A percentile compares a stretch with the other conserved stretches of the same genome.
These are phyloP conservation scores for Neonectria ditissima DNA, from an alignment of 2,329 filamentous ascomycete genomes.

Conservation along the genomic window DNA sequence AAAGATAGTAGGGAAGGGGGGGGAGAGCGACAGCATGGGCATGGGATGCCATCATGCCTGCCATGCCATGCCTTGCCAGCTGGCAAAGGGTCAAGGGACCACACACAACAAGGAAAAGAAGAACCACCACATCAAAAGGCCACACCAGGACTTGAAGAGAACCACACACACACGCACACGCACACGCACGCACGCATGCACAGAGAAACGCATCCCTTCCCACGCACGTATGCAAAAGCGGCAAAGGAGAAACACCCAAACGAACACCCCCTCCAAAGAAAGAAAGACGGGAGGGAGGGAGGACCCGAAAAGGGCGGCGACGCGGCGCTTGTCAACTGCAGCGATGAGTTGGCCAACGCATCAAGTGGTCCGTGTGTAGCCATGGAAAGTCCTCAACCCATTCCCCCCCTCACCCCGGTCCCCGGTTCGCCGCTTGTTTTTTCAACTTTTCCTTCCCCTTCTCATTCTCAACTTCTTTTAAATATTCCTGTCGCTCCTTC, in stretches of 20 bases:
- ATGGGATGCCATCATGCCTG: neutral
- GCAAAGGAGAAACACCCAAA: slow-evolving; percentile 19
- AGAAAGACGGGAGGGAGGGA: neutral
- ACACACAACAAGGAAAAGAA: neutral
- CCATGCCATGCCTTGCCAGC: neutral
- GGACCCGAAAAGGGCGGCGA: slow-evolving; percentile 34
- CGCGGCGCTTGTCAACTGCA: slow-evolving; percentile 56
- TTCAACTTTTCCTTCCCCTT: slow-evolving; percentile 7
- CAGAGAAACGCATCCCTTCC: neutral
- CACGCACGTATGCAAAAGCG: slow-evolving; percentile 8
- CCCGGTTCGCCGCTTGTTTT: slow-evolving; percentile 30
- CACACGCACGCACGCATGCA: neutral
- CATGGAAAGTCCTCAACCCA: slow-evolving; percentile 46
- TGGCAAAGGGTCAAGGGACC: neutral
- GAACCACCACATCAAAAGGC: neutral
- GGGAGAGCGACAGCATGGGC: neutral
- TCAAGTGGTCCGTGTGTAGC: slow-evolving; percentile 58
- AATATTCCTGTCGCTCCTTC: slow-evolving; percentile 5
- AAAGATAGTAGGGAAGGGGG: neutral
- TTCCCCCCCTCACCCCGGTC: slow-evolving; percentile 34
- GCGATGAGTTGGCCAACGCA: slow-evolving; percentile 58
- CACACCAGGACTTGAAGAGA: no score
- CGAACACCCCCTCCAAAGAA: slow-evolving; percentile 10
- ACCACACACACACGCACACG: neutral
- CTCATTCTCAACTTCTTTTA: slow-evolving; percentile 8